Evolutionary conservation across 2,329 filamentous ascomycete genomes (phyloP), one percentile per base, ranked within the genome.

Genomic region (Leptographium wingfieldii): DNA sequence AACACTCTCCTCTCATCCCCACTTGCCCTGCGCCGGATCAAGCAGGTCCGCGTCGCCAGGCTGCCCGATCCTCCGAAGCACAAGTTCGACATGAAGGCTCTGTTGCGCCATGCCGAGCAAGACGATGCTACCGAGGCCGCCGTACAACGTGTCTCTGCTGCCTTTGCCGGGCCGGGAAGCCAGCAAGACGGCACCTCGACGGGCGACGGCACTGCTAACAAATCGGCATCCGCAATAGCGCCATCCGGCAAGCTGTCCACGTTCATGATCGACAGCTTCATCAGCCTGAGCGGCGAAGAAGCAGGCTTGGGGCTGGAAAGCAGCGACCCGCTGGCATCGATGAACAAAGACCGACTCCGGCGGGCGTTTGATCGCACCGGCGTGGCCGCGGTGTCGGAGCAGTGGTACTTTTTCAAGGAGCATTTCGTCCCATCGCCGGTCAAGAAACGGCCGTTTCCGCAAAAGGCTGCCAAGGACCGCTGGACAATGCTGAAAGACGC

Each of bases 41-140:
- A 64, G 48, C 62, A 63, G 22, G 35, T 53, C 6, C 57, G 61
- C 51, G 22, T 58, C 6, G 9, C 57, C 31, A 56, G n/a, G 43
- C 40, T 16, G 40, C 16, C 53, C 11, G 16, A 25, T 4, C 74
- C 75, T 53, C 73, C 77, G 19, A 81, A 78, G 66, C 84, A 85
- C 69, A 84, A 80, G 64, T 86, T 85, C 63, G 81, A 85, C 59
- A 70, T 90, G 59, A 81, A 82, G 61, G 76, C 80, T 1, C 75
- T 91, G 10, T 74, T 86, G 49, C 80, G 76, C 54, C 79, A 85
- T 66, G 79, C 83, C 6, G 73, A 77, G 49, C 76, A 78, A 60
- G 82, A 89, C 62, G 75, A 82, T 51, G 80, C 81, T 48, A 77
- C 78, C 1, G 80, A 83, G 58, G 82, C 79, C 19, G 84, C 79